Base-by-base conservation (phyloP, 805 yeast species). In the Wickerhamiella hasegawae region DNA sequence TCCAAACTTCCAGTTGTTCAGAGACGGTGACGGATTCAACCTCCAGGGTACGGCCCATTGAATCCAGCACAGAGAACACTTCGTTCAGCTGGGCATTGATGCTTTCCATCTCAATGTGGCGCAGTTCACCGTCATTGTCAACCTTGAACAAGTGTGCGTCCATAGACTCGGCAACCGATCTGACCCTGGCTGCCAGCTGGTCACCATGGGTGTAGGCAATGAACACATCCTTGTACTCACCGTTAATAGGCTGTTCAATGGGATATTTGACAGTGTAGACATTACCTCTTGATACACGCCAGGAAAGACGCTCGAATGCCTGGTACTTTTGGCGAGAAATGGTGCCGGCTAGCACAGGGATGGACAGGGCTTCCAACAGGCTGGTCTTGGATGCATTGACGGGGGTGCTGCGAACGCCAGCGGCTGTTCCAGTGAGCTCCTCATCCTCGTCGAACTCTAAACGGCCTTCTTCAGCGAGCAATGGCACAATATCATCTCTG, bases 281-380 rank as follows among this genome's bases (percentile, higher is more conserved):
- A 54, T 90, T 90, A 52, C 98, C 98, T 55, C 98, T 73, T 40
- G 90, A 66, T 9, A 80, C 73, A 59, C 99, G 71, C 94, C 95
- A 90, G 32, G 90, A 62, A 38, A 90, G 82, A 45, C 74, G 77
- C 53, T 85, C 87, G 40, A 90, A 62, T 1, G 76, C 63, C 14
- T 65, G 70, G 23, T 81, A 66, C 49, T 77, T 80, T 6, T 66
- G 68, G 45, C 92, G 69, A 28, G 73, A 68, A 32, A 90, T 76
- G 8, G 84, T 81, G 31, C 98, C 98, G 3, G 85, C 71, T 28
- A 80, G 67, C 45, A 76, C 73, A 37, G 59, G 63, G 29, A 66
- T 58, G 43, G 58, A 58, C 21, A 50, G 32, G 4, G 42, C 42
- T 4, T 43, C 40, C 5, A 41, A 28, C 15, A 25, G 25, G n/a